Evolutionary conservation across 805 yeast genomes (phyloP), one percentile per base, ranked within the genome.

Genomic region (Metschnikowia lunata): DNA sequence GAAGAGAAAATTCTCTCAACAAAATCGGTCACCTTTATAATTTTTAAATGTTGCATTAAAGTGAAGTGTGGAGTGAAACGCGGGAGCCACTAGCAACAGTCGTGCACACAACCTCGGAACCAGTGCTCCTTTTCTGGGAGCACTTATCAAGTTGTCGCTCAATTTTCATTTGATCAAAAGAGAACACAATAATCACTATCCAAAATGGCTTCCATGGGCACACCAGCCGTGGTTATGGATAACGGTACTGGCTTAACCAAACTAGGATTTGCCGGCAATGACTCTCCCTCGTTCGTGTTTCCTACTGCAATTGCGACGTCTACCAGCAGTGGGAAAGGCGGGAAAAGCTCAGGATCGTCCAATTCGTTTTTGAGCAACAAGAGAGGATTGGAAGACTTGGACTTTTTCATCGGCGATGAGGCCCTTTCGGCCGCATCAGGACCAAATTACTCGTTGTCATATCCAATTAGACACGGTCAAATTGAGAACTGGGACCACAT

Each of bases 401-500:
- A 90, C 66, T 93, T 91, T 59, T 89, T 77, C 64, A 93, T 93
- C 58, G 99, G 99, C 30, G 93, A 93, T 58, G 98, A 91, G 64
- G 99, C 99, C 1, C 60, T 93, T 35, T 78, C 77, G 42, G 96
- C 96, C 11, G 85, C 97, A n/a, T 84, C 80, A 56, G 95, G 96
- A 6, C 88, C 96, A 23, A 74, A 88, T 27, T 93, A 93, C 67
- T 84, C 90, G 27, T 72, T 93, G 47, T 79, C 82, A 51, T 93
- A 93, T 60, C 99, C 99, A 14, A 89, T 93, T 49, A 85, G 89
- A 66, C 99, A 93, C 62, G 99, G 99, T 26, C 99, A 93, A 72
- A 85, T 93, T 51, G 99, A 93, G 66, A 88, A 93, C 66, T 93
- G 99, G 99, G 99, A 93, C 70, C 97, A 93, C 62, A 93, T 93